A percentile compares a stretch with the other conserved stretches of the same genome.
phyloP scores from a whole-genome alignment of 116 monocot genomes.

The Dioscorea cayenensis region DNA sequence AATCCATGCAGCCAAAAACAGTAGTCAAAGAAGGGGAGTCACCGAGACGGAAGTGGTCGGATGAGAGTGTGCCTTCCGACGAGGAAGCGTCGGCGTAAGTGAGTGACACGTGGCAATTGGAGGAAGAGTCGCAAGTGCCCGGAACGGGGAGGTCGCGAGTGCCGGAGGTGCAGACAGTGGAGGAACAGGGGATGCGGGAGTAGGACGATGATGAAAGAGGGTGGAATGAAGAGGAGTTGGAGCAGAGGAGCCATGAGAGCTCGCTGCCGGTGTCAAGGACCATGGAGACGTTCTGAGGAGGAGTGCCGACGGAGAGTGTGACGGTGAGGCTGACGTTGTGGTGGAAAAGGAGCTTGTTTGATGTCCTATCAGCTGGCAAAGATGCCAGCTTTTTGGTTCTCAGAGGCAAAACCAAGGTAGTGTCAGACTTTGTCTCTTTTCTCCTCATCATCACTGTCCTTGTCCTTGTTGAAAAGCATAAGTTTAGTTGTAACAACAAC shows the following conservation, averaged over 20 bases:
- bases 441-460: neutral
- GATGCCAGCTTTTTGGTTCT: slow-evolving; percentile 14
- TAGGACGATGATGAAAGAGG: slow-evolving; percentile 46
- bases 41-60: slow-evolving; percentile 47
- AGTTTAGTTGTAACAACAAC: neutral
- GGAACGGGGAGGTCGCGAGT: slow-evolving; percentile 32
- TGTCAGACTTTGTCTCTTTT: neutral
- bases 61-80: slow-evolving; percentile 59
- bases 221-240: slow-evolving; percentile 24
- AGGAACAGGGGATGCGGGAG: slow-evolving; percentile 45
- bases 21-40: slow-evolving; percentile 19
- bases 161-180: slow-evolving; percentile 28
- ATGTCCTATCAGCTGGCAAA: neutral
- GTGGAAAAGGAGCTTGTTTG: slow-evolving; percentile 76
- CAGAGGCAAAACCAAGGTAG: slow-evolving; percentile 27
- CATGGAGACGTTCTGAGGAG: slow-evolving; percentile 93
- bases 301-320: slow-evolving; percentile 65
- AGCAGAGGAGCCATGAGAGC: slow-evolving; percentile 86
- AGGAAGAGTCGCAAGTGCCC: slow-evolving; percentile 17
- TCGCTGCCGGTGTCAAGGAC: slow-evolving; percentile 96
- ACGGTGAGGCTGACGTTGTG: slow-evolving; percentile 79
- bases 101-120: slow-evolving; percentile 64
- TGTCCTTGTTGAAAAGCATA: neutral
- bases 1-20: slow-evolving; percentile 70
- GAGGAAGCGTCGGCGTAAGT: slow-evolving; percentile 85